Percentiles rank a stretch among this genome's conserved stretches.
These are phyloP conservation scores for Notholithocarpus densiflorus DNA, from an alignment of 306 rosid species.

Conservation along the genomic window DNA sequence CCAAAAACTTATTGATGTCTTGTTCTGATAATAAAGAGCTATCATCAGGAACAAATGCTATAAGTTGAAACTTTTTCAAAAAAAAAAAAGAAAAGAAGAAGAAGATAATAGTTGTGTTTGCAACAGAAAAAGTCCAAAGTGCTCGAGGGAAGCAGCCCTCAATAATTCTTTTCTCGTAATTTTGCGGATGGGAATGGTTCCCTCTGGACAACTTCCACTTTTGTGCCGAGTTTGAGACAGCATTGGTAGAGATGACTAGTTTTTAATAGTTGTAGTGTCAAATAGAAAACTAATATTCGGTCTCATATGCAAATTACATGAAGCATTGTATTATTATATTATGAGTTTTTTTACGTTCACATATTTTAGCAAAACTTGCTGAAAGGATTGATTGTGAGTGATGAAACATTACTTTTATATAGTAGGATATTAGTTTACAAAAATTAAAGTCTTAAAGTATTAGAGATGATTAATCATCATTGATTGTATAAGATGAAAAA, in stretches of 20 bases:
- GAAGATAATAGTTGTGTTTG: too few species aligned
- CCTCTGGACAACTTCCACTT: slow-evolving; percentile 62
- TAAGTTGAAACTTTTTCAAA: too few species aligned
- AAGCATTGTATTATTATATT: neutral
- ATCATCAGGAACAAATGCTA: accelerated
- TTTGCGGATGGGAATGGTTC: slow-evolving; percentile 63
- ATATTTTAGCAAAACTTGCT: too few species aligned
- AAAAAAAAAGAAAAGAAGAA: too few species aligned
- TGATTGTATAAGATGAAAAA: slow-evolving; percentile 5
- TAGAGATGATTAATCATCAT: too few species aligned
- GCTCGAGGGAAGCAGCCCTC: slow-evolving; percentile 33
- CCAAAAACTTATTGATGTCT: too few species aligned
- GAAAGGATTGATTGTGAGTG: too few species aligned
- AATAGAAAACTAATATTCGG: slow-evolving; percentile 20
- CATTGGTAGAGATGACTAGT: neutral
- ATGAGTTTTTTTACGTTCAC: too few species aligned
- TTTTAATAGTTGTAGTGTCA: neutral
- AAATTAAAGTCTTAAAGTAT: too few species aligned
- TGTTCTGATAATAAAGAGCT: too few species aligned
- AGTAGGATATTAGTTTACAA: too few species aligned
- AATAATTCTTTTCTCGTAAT: slow-evolving; percentile 28
- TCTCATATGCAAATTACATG: slow-evolving; percentile 28
- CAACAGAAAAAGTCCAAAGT: slow-evolving; percentile 24
- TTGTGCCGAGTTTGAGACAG: slow-evolving; percentile 50
- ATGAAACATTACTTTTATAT: too few species aligned